Percentiles rank a stretch among this genome's conserved stretches.
Evolutionary conservation across 2,329 filamentous ascomycete species (phyloP).

Genomic region (Aspergillus nomiae): DNA sequence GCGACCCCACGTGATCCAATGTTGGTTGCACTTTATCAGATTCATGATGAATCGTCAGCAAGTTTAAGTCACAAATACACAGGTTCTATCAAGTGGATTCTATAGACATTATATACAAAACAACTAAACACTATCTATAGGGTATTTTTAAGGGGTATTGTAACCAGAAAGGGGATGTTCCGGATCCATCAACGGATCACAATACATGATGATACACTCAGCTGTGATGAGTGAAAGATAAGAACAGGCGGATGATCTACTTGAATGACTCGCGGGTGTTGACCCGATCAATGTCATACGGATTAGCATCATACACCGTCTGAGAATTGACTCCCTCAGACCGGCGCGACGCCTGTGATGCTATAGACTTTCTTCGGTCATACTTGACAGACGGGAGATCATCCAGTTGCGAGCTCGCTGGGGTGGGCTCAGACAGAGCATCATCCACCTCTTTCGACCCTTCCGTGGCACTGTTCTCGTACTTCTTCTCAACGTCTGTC

Average conservation of each 20-base stretch:
- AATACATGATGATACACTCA: background rate
- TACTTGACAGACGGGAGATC: slow-evolving; percentile 3
- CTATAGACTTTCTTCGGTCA: slow-evolving; percentile 7
- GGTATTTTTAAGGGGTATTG: background rate
- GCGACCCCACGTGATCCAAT: slow-evolving; percentile 18
- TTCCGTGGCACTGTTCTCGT: background rate
- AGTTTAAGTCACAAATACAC: background rate
- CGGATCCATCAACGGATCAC: background rate
- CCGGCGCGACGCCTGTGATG: slow-evolving; percentile 4
- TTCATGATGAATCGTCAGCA: background rate
- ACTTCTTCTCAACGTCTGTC: background rate
- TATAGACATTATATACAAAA: background rate
- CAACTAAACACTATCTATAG: background rate
- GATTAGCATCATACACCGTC: slow-evolving; percentile 14
- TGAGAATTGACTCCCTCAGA: slow-evolving; percentile 6
- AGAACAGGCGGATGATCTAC: background rate
- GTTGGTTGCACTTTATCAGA: background rate
- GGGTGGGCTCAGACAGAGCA: background rate
- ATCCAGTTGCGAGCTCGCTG: background rate
- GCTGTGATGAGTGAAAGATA: background rate
- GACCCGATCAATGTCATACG: slow-evolving; percentile 17
- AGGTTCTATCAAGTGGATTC: background rate
- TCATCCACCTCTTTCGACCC: background rate
- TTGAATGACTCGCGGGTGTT: slow-evolving; percentile 17
- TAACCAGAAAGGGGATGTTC: background rate